Evolutionary conservation across 352 stramenopile species (phyloP).

Genomic region (Phytophthora macrochlamydospora): DNA sequence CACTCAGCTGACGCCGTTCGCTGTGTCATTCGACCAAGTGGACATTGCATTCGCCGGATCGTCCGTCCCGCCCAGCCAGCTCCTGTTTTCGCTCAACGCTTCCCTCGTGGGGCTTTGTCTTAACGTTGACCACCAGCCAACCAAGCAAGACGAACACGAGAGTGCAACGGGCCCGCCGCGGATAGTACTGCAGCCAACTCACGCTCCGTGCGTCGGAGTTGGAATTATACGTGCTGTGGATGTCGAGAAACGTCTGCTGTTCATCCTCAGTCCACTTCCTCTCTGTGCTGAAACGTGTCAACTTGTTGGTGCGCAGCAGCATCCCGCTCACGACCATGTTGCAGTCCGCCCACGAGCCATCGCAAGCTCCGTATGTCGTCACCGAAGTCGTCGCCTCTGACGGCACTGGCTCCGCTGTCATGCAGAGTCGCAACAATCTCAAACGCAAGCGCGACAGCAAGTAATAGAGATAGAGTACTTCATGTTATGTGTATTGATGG

Average conservation of each 20-base stretch:
- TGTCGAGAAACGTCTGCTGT: conserved; percentile 51
- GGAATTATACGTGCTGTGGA: conserved; percentile 76
- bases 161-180: conserved; percentile 39
- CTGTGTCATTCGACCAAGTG: conserved; percentile 60
- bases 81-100: conserved; percentile 76
- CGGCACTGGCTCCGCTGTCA: conserved; percentile 72
- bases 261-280: conserved; percentile 74
- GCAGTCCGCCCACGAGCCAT: conserved; percentile 45
- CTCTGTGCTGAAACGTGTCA: conserved; percentile 59
- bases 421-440: conserved; percentile 89
- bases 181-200: conserved; percentile 56
- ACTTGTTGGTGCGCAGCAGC: conserved; percentile 74
- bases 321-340: conserved; percentile 66
- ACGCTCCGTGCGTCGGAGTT: conserved; percentile 70
- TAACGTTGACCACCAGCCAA: conserved; percentile 44
- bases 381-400: conserved; percentile 72
- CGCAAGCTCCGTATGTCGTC: conserved; percentile 67
- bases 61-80: conserved; percentile 73
- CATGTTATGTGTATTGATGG: conserved; percentile 10
- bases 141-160: conserved; percentile 16
- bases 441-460: conserved; percentile 83
- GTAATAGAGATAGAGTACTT: conserved; percentile 31
- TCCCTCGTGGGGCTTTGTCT: conserved; percentile 79
- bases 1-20: conserved; percentile 45
- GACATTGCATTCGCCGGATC: conserved; percentile 64